Conservation (phyloP, 129 eudicot species). For the Deinandra increscens region DNA sequence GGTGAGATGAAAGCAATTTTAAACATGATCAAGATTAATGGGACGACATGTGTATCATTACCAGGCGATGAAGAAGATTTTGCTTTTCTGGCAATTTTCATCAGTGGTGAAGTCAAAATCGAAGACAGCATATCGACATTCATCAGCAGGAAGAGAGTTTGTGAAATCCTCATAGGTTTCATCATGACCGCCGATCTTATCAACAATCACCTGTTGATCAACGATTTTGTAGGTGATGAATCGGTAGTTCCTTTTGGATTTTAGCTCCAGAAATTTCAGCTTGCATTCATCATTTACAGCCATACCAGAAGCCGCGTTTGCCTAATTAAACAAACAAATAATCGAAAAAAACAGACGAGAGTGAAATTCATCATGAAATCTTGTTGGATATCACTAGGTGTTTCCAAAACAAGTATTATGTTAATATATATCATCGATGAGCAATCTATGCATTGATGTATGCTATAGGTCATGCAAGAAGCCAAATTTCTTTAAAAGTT, state of each 20-base stretch:
- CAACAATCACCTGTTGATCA: slow-evolving; percentile 70
- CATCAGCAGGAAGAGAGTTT: slow-evolving; percentile 72
- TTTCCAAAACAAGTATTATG: too few species aligned
- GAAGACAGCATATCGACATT: slow-evolving; percentile 88
- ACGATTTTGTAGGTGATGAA: slow-evolving; percentile 67
- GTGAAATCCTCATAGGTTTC: slow-evolving; percentile 78
- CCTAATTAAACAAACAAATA: slow-evolving; percentile 40
- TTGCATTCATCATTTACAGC: slow-evolving; percentile 87
- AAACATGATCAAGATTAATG: neutral
- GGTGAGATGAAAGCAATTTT: neutral
- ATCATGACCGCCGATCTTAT: slow-evolving; percentile 69
- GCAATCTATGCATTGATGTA: too few species aligned
- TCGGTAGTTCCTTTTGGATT: slow-evolving; percentile 63
- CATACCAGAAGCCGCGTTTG: slow-evolving; percentile 90
- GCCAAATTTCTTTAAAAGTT: too few species aligned
- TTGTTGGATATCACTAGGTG: too few species aligned
- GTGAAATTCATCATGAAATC: slow-evolving; percentile 8
- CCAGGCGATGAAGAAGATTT: slow-evolving; percentile 91
- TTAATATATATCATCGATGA: too few species aligned
- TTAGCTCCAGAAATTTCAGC: slow-evolving; percentile 75
- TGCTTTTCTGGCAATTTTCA: slow-evolving; percentile 93
- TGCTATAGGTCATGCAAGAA: too few species aligned
- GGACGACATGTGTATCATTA: slow-evolving; percentile 28
- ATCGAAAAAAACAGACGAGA: neutral
- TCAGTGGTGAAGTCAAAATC: slow-evolving; percentile 81